These are phyloP conservation scores for Polysphondylium violaceum DNA, from an alignment of 78 protist genomes.

Conservation along the genomic window DNA sequence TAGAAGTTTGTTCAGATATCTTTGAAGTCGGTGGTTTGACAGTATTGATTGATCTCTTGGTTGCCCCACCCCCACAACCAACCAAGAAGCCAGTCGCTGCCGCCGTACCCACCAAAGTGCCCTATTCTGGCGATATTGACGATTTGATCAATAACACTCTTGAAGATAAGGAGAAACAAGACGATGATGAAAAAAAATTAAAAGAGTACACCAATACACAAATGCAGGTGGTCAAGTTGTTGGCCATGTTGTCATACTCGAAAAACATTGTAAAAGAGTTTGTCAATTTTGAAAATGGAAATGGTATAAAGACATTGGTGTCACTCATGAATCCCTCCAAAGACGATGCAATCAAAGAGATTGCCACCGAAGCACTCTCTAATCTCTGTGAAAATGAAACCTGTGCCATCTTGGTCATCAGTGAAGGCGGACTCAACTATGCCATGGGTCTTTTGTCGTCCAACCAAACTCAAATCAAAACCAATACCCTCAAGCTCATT, in stretches of 20 bases:
- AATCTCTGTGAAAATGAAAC: slow-evolving; percentile 71
- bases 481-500: slow-evolving; percentile 52
- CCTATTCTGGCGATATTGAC: slow-evolving; percentile 28
- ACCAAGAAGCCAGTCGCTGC: background rate
- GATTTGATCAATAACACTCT: background rate
- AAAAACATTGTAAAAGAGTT: slow-evolving; percentile 44
- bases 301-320: slow-evolving; percentile 58
- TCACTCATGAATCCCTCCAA: slow-evolving; percentile 47
- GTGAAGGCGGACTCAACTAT: slow-evolving; percentile 60
- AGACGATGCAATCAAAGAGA: slow-evolving; percentile 33
- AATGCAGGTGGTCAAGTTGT: slow-evolving; percentile 9
- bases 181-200: slow-evolving; percentile 7
- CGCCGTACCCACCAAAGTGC: background rate
- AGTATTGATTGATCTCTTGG: slow-evolving; percentile 49
- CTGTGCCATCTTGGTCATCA: slow-evolving; percentile 41
- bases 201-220: slow-evolving; percentile 19
- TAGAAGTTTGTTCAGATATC: slow-evolving; percentile 25
- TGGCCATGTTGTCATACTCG: slow-evolving; percentile 37
- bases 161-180: slow-evolving; percentile 5
- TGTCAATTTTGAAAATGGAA: slow-evolving; percentile 51
- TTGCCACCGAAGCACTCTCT: slow-evolving; percentile 51
- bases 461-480: slow-evolving; percentile 29
- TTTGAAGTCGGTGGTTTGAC: slow-evolving; percentile 75
- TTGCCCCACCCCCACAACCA: slow-evolving; percentile 37
- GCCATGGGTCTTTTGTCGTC: slow-evolving; percentile 51